A percentile compares a stretch with the other conserved stretches of the same genome.
Conservation (phyloP, 768 basidiomycete genomes). For the Strobilomyces dryophilus region DNA sequence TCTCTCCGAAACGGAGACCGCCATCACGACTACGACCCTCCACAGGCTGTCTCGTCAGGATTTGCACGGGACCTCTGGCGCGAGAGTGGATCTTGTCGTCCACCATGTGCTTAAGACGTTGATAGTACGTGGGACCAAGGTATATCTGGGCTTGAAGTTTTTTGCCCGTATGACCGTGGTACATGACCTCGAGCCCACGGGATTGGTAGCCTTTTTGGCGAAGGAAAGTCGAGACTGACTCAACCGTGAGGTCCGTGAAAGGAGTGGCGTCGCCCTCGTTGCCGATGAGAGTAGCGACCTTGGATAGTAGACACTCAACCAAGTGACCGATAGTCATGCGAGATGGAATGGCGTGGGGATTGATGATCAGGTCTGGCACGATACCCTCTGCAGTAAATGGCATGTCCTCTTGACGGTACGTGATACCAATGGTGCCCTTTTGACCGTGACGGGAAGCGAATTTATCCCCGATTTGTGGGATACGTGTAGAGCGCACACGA, state of each 20-base stretch:
- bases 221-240: conserved; percentile 92
- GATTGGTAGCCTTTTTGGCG: conserved; percentile 92
- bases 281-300: conserved; percentile 93
- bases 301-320: conserved; percentile 95
- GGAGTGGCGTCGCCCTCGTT: conserved; percentile 99
- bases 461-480: conserved; percentile 98
- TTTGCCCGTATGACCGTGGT: conserved; percentile 96
- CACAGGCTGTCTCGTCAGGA: conserved; percentile 94
- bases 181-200: conserved; percentile 97
- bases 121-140: conserved; percentile 98
- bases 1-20: conserved; percentile 99
- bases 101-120: conserved; percentile 99
- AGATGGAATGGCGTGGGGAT: conserved; percentile 98
- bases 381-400: conserved; percentile 97
- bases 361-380: conserved; percentile 96
- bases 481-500: conserved; percentile 90
- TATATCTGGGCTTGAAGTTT: conserved; percentile 98
- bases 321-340: conserved; percentile 99
- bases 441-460: conserved; percentile 99
- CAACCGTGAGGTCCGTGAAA: conserved; percentile 96
- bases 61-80: conserved; percentile 96
- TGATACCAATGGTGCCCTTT: conserved; percentile 99
- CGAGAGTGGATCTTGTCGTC: conserved; percentile 99
- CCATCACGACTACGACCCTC: conserved; percentile 99
- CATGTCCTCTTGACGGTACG: conserved; percentile 99